Percentiles rank a stretch among this genome's conserved stretches.
These are phyloP conservation scores for Trichoderma oligosporum DNA, from an alignment of 2,329 filamentous ascomycete species.

Conservation along the genomic window DNA sequence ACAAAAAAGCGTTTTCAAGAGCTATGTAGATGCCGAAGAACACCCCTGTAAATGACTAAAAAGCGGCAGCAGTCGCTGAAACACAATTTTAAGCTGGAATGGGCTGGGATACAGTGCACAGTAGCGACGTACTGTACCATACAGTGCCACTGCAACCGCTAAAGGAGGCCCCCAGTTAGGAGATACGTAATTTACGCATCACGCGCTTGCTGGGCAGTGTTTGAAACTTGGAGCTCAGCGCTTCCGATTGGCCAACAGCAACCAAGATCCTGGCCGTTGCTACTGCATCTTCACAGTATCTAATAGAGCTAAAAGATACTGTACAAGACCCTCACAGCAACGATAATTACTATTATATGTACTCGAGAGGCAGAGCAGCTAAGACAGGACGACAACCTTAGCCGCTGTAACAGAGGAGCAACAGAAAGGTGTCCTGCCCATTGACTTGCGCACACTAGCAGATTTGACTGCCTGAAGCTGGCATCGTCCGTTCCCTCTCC, in stretches of 20 bases:
- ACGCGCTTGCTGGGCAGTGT: slow-evolving; percentile 15
- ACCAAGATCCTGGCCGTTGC: not conserved
- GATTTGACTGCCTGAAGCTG: not conserved
- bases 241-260: slow-evolving; percentile 11
- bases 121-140: not conserved
- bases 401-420: not conserved
- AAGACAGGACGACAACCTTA: not conserved
- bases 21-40: not conserved
- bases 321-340: not conserved
- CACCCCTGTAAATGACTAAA: slow-evolving; percentile 6
- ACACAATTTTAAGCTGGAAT: not conserved
- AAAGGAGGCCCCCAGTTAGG: slow-evolving; percentile 9
- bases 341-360: no score
- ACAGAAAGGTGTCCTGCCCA: not conserved
- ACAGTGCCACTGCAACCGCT: not conserved
- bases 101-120: not conserved
- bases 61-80: not conserved
- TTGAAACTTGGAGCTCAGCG: slow-evolving; percentile 1
- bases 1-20: not conserved
- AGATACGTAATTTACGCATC: slow-evolving; percentile 21
- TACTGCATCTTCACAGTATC: not conserved
- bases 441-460: not conserved
- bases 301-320: not conserved
- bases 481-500: not conserved
- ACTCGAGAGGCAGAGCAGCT: not conserved